Percentiles rank a stretch among this genome's conserved stretches.
Conservation (phyloP, 768 basidiomycete species). For the Termitomyces sp. region DNA sequence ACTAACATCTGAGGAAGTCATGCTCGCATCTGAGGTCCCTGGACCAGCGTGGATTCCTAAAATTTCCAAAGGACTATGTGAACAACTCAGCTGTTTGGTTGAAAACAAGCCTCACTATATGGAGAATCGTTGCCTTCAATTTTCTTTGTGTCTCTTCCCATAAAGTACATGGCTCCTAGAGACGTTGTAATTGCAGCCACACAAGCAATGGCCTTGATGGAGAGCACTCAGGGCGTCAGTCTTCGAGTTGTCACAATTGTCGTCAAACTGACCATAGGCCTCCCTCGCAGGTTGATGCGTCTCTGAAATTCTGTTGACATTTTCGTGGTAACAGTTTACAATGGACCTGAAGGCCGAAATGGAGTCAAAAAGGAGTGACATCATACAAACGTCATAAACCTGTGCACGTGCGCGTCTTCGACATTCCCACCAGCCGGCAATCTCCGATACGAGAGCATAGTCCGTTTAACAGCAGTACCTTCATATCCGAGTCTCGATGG, state of each 20-base stretch:
- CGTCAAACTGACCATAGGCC: conserved; percentile 13
- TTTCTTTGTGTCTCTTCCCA: conserved; percentile 26
- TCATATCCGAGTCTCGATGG: too few species aligned
- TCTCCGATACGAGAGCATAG: too few species aligned
- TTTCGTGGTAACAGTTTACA: not conserved
- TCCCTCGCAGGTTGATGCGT: conserved; percentile 12
- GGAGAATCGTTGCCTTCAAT: conserved; percentile 28
- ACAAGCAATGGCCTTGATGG: conserved; percentile 24
- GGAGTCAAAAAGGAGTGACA: not conserved
- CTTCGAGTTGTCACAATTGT: not conserved
- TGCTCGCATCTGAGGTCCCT: conserved; percentile 26
- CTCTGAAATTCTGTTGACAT: conserved; percentile 3
- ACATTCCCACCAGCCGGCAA: too few species aligned
- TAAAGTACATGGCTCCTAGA: conserved; percentile 27
- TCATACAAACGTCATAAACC: not conserved
- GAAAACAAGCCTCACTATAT: conserved; percentile 22
- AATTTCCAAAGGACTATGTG: not conserved
- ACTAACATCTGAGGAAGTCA: conserved; percentile 34
- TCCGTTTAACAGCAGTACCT: too few species aligned
- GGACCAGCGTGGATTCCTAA: conserved; percentile 15
- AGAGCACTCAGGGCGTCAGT: not conserved
- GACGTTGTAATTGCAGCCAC: conserved; percentile 22
- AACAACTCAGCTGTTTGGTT: not conserved
- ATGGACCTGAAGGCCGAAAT: not conserved
- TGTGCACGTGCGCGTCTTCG: too few species aligned